Conservation (phyloP, 176 grass and related monocot species). For the Paspalum vaginatum region DNA sequence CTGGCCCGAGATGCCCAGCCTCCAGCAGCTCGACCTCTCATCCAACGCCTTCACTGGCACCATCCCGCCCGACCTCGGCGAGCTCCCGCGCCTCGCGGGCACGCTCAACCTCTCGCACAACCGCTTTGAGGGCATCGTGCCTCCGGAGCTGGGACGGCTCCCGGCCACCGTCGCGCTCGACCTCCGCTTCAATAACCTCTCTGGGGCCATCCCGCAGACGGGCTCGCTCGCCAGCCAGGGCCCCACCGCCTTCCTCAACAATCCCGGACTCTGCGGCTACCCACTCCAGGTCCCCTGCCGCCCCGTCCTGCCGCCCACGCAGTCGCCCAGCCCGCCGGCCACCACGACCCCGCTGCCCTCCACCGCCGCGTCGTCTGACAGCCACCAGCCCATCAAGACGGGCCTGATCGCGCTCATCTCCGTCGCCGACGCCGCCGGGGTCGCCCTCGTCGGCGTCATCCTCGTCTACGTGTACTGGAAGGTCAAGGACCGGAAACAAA, state of each 20-base stretch:
- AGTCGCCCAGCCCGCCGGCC: slow-evolving; percentile 5
- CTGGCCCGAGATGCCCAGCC: slow-evolving; percentile 70
- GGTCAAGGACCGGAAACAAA: slow-evolving; percentile 58
- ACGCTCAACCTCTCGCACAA: slow-evolving; percentile 91
- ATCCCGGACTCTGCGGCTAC: slow-evolving; percentile 81
- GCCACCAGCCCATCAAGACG: slow-evolving; percentile 38
- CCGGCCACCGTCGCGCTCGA: slow-evolving; percentile 82
- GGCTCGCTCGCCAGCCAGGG: slow-evolving; percentile 84
- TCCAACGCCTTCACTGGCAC: slow-evolving; percentile 74
- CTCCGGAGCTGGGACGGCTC: slow-evolving; percentile 63
- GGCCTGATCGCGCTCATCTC: slow-evolving; percentile 80
- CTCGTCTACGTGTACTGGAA: slow-evolving; percentile 93
- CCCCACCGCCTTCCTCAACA: slow-evolving; percentile 85
- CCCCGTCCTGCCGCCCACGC: slow-evolving; percentile 49
- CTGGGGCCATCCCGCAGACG: slow-evolving; percentile 80
- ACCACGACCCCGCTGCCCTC: background rate
- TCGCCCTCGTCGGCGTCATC: slow-evolving; percentile 78
- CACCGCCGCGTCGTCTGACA: background rate
- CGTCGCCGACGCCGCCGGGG: slow-evolving; percentile 75
- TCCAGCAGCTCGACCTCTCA: slow-evolving; percentile 83
- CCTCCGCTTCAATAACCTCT: slow-evolving; percentile 94
- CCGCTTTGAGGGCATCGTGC: slow-evolving; percentile 61
- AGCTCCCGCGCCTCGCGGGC: slow-evolving; percentile 57
- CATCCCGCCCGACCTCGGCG: slow-evolving; percentile 73
- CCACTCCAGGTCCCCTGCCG: slow-evolving; percentile 93